Conservation (phyloP, 768 basidiomycete genomes). For the Mycena sanguinolenta region DNA sequence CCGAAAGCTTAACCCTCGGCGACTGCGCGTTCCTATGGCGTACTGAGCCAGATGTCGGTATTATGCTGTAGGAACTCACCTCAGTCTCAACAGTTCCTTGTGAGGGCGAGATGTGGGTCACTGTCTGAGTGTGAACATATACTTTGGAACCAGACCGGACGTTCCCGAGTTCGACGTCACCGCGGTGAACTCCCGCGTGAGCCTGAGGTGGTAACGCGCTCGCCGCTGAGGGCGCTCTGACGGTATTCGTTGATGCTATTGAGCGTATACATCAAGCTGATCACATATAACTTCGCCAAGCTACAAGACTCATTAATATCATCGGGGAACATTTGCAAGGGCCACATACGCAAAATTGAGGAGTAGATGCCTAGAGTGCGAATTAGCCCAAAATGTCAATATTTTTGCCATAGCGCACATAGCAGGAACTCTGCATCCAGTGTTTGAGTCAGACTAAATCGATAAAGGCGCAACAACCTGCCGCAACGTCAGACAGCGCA, state of each 20-base stretch:
- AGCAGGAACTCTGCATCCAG: constrained; percentile 7
- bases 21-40: not conserved
- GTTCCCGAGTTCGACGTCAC: constrained; percentile 28
- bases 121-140: constrained; percentile 29
- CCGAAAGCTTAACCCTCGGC: constrained; percentile 23
- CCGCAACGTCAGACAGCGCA: too few species aligned
- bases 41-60: not conserved
- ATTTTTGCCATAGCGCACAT: too few species aligned
- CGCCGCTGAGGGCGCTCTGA: constrained; percentile 15
- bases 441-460: constrained; percentile 32
- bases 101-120: constrained; percentile 33
- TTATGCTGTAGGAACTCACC: not conserved
- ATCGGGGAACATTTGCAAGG: too few species aligned
- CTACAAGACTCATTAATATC: not conserved
- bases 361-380: constrained; percentile 25
- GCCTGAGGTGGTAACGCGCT: constrained; percentile 20
- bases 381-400: not conserved
- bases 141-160: constrained; percentile 17
- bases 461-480: constrained; percentile 12
- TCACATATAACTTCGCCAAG: constrained; percentile 28
- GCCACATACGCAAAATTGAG: constrained; percentile 24
- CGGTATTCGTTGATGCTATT: constrained; percentile 34
- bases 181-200: constrained; percentile 19
- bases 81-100: constrained; percentile 18
- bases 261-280: constrained; percentile 30